Evolutionary conservation across 2,329 filamentous ascomycete species (phyloP).

Genomic region (Aureobasidium sp.): DNA sequence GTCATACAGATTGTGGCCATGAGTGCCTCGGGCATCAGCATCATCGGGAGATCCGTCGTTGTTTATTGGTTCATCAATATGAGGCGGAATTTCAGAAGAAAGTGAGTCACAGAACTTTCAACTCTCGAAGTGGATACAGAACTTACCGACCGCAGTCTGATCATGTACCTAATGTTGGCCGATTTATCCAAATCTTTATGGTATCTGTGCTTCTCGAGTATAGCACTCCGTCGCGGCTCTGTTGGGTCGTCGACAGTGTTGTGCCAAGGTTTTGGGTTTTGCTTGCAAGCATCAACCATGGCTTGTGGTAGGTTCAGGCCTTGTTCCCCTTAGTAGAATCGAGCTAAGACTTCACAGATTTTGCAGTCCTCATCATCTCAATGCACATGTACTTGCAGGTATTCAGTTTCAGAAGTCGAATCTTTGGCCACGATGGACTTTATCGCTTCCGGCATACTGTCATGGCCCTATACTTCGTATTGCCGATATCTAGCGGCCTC

Average conservation of each 20-base stretch:
- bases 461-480: slow-evolving; percentile 61
- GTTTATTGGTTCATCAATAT: slow-evolving; percentile 81
- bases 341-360: slow-evolving; percentile 49
- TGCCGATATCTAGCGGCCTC: slow-evolving; percentile 67
- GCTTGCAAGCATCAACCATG: slow-evolving; percentile 72
- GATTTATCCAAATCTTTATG: slow-evolving; percentile 76
- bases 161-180: slow-evolving; percentile 77
- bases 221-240: slow-evolving; percentile 60
- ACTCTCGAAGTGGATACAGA: background rate
- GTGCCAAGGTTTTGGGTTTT: slow-evolving; percentile 75
- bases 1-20: slow-evolving; percentile 39
- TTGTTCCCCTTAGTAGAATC: background rate
- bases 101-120: slow-evolving; percentile 52
- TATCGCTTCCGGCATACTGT: slow-evolving; percentile 72
- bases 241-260: slow-evolving; percentile 60
- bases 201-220: slow-evolving; percentile 71
- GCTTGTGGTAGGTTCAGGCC: slow-evolving; percentile 55
- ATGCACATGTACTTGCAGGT: slow-evolving; percentile 79
- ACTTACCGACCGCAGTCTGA: slow-evolving; percentile 58
- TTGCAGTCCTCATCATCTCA: slow-evolving; percentile 77
- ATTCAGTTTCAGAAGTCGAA: slow-evolving; percentile 57
- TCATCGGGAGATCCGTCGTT: slow-evolving; percentile 61
- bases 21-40: slow-evolving; percentile 54
- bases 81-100: slow-evolving; percentile 78
- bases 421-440: slow-evolving; percentile 65